phyloP scores from a whole-genome alignment of 73 alveolate genomes.

The Tetrahymena borealis region DNA sequence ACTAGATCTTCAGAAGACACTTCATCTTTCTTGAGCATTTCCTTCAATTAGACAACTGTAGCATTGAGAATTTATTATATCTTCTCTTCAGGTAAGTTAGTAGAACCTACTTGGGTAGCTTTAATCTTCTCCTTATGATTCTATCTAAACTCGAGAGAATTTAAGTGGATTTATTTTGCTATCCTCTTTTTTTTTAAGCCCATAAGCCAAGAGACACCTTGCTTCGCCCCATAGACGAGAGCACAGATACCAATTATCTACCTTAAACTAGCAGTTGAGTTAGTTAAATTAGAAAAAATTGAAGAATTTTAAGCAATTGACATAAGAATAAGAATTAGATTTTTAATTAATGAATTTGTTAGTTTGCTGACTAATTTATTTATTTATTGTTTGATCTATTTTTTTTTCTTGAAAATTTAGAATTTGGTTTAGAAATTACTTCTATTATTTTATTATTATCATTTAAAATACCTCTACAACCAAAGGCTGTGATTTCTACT shows the following conservation, averaged over 20 bases:
- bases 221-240: not conserved
- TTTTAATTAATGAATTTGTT: no score
- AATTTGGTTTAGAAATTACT: no score
- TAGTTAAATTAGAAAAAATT: not conserved
- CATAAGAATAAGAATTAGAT: not conserved
- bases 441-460: no score
- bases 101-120: not conserved
- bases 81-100: not conserved
- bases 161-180: not conserved
- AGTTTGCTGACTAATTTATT: no score
- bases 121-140: not conserved
- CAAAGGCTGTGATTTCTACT: no score
- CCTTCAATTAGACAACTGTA: not conserved
- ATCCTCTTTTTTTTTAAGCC: not conserved
- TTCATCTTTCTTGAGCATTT: not conserved
- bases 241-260: not conserved
- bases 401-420: no score
- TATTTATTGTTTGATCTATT: no score
- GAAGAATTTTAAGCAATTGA: not conserved
- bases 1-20: not conserved
- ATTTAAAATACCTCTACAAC: no score
- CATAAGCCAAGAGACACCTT: not conserved
- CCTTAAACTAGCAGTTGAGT: not conserved
- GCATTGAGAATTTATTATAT: not conserved
- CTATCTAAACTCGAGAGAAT: not conserved